A percentile compares a stretch with the other conserved stretches of the same genome.
Conservation (phyloP, 2,329 filamentous ascomycete genomes). For the Diaporthe ilicicola region DNA sequence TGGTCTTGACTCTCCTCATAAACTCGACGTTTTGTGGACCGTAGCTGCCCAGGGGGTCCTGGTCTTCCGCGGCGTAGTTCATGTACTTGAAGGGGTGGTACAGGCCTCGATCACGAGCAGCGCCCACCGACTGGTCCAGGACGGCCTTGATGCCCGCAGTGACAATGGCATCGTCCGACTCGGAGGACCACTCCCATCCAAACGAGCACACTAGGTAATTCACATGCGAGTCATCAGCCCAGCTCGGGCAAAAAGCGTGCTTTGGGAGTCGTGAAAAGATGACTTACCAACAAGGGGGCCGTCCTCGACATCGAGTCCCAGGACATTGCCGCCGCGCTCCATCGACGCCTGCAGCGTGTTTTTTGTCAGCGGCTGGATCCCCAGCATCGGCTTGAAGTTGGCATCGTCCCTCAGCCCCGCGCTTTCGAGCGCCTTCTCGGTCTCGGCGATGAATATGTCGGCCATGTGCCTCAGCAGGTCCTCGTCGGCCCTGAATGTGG, state of each 20-base stretch:
- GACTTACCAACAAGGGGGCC: slow-evolving; percentile 36
- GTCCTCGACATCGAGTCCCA: slow-evolving; percentile 48
- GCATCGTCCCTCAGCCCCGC: background rate
- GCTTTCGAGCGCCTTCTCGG: background rate
- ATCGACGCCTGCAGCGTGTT: slow-evolving; percentile 39
- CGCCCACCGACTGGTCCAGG: background rate
- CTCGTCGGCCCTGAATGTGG: background rate
- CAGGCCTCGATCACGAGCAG: background rate
- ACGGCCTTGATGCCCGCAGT: background rate
- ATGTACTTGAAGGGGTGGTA: slow-evolving; percentile 5
- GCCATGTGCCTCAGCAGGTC: background rate
- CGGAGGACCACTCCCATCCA: slow-evolving; percentile 37
- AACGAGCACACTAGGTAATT: slow-evolving; percentile 43
- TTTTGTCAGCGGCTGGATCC: background rate
- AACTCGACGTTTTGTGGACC: background rate
- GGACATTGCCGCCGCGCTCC: slow-evolving; percentile 50
- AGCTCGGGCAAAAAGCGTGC: background rate
- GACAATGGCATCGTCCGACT: slow-evolving; percentile 43
- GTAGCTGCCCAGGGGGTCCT: slow-evolving; percentile 1
- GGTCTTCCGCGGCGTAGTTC: slow-evolving; percentile 1
- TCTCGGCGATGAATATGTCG: background rate
- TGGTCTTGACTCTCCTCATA: background rate
- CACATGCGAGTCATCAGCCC: background rate
- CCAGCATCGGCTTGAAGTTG: background rate
- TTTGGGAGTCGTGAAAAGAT: background rate